Base-by-base conservation (phyloP, 208 protist species). In the Leishmania braziliensis region DNA sequence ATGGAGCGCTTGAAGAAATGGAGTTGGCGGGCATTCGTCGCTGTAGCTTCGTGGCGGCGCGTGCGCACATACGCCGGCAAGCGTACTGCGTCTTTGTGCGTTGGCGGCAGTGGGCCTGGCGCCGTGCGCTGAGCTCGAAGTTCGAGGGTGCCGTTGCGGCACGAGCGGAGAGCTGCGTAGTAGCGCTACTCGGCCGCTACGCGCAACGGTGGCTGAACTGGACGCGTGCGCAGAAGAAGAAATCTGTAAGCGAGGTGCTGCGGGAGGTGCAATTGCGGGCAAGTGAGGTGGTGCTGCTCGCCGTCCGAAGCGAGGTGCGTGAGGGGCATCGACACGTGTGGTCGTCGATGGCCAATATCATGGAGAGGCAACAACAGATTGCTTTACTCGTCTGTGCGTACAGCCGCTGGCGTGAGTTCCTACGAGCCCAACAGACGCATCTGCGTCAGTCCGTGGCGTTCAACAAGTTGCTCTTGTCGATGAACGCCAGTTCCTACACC, bases 391-490 rank as follows among this genome's bases (percentile, higher is more conserved):
- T 39, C 39, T 16, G 20, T 33, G 78, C 48, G 29, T 88, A 86
- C 51, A 20, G 53, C 6, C 60, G 66, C 66, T 90, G 87, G 87
- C 74, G 62, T 33, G 77, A 39, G 9, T 75, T 74, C 6, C 54
- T 85, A 9, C 75, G 68, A 10, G 51, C 46, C 18, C 75, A 53
- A 56, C 62, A 54, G 50, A 66, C 18, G 5, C 54, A 70, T 56
- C 48, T 81, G 72, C 75, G 77, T 14, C 88, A 86, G 54, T 79
- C 82, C 46, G 43, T 87, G 18, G 79, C 86, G 29, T 91, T 88
- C 80, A 92, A 92, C 82, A 78, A 75, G 43, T 78, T 95, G 20
- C 84, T 92, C 29, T 84, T 95, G 33, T 89, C 88, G 29, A 88
- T 90, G 79, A 89, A 83, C 69, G 83, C 80, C 63, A 50, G 69